Evolutionary conservation across 2,329 filamentous ascomycete species (phyloP).

Genomic region (Penicillium brevicompactum): DNA sequence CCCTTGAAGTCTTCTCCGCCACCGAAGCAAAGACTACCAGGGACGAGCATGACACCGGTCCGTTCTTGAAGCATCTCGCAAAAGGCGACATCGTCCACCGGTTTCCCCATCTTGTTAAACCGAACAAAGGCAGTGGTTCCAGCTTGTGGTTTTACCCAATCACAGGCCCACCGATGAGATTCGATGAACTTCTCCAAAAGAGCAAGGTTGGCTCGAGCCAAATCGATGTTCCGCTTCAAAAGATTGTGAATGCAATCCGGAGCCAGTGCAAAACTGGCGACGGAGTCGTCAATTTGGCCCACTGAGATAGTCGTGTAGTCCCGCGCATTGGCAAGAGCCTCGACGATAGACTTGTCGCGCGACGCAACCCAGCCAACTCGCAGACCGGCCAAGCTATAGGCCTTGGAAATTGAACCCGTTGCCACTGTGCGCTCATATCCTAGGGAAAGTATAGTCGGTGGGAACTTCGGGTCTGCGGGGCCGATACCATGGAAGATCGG

Average conservation of each 20-base stretch:
- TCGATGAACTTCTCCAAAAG: conserved; percentile 69
- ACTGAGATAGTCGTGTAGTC: conserved; percentile 89
- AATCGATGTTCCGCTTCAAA: conserved; percentile 63
- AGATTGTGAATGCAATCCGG: conserved; percentile 64
- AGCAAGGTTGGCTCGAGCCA: conserved; percentile 68
- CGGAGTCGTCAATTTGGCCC: conserved; percentile 76
- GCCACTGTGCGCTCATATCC: conserved; percentile 71
- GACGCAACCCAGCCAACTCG: conserved; percentile 82
- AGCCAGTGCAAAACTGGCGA: conserved; percentile 74
- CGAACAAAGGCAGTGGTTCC: conserved; percentile 79
- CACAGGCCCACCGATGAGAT: conserved; percentile 63
- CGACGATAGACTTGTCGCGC: conserved; percentile 62
- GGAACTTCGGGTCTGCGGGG: conserved; percentile 57
- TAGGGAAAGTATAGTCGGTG: conserved; percentile 69
- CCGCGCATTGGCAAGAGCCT: conserved; percentile 64
- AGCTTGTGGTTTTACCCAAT: conserved; percentile 73
- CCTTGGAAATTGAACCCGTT: conserved; percentile 83
- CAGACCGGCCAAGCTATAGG: conserved; percentile 79
- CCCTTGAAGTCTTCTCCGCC: conserved; percentile 66
- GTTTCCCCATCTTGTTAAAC: conserved; percentile 63
- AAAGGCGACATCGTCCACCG: conserved; percentile 72
- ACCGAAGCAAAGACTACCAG: conserved; percentile 75
- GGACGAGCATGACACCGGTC: conserved; percentile 73
- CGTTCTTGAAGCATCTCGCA: conserved; percentile 68
- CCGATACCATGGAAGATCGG: conserved; percentile 75